phyloP scores from a whole-genome alignment of 2,329 filamentous ascomycete species.

The Clarireedia sp. region DNA sequence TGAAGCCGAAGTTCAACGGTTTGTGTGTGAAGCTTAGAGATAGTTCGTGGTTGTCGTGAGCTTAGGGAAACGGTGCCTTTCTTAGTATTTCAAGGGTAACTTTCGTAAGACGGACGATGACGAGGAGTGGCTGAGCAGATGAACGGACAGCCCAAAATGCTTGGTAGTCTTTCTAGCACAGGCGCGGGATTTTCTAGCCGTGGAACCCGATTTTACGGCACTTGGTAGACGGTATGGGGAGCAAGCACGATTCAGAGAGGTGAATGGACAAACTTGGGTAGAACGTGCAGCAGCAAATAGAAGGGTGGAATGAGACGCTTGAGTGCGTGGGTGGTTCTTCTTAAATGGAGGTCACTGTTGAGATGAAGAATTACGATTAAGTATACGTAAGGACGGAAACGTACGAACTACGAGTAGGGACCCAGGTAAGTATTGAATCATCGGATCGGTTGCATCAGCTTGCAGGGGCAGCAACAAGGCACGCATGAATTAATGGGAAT shows the following conservation, averaged over 20 bases:
- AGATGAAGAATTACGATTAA: too few relatives aligned
- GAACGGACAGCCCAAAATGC: constrained; percentile 7
- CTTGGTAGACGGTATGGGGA: too few relatives aligned
- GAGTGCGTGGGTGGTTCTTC: too few relatives aligned
- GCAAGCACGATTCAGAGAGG: too few relatives aligned
- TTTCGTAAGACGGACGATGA: constrained; percentile 18
- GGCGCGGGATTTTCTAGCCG: not conserved
- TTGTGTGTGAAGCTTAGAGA: not conserved
- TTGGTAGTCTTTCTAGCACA: constrained; percentile 1
- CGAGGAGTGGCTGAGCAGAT: constrained; percentile 25
- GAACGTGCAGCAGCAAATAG: not conserved
- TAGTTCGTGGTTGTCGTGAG: not conserved
- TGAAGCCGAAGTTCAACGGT: not conserved
- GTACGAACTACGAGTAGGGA: too few relatives aligned
- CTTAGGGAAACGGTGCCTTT: not conserved
- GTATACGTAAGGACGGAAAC: too few relatives aligned
- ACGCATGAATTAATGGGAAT: not conserved
- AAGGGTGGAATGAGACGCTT: too few relatives aligned
- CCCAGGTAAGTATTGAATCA: not conserved
- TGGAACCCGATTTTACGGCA: not conserved
- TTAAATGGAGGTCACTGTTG: too few relatives aligned
- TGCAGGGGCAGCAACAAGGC: not conserved
- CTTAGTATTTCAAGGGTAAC: constrained; percentile 3
- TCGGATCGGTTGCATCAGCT: constrained; percentile 9
- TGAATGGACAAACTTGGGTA: not conserved